phyloP scores from a whole-genome alignment of 805 yeast species.

The Deakozyma indianensis region DNA sequence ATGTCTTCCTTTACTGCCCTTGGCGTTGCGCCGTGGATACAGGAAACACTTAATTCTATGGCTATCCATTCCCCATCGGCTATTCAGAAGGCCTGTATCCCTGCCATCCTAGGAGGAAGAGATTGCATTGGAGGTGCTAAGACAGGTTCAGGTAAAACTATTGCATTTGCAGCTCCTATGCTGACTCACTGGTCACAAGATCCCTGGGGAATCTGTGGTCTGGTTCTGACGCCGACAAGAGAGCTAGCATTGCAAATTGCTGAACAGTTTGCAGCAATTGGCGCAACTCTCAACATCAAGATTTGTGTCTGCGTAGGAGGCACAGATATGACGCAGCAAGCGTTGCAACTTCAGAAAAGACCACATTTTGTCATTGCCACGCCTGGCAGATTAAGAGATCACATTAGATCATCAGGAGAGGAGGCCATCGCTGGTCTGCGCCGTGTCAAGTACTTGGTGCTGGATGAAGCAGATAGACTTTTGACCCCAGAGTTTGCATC shows the following conservation, averaged over 20 bases:
- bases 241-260: conserved; percentile 95
- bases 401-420: conserved; percentile 73
- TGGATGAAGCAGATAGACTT: conserved; percentile 93
- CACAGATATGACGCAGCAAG: conserved; percentile 81
- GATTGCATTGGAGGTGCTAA: conserved; percentile 98
- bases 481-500: conserved; percentile 71
- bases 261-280: conserved; percentile 88
- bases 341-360: conserved; percentile 59
- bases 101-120: conserved; percentile 64
- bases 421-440: conserved; percentile 71
- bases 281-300: conserved; percentile 74
- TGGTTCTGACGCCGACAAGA: conserved; percentile 75
- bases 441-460: conserved; percentile 64
- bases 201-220: conserved; percentile 84
- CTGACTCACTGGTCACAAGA: conserved; percentile 87
- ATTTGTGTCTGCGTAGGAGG: conserved; percentile 90
- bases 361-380: conserved; percentile 97
- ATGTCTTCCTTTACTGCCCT: conserved; percentile 34
- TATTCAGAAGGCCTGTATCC: conserved; percentile 82
- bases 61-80: conserved; percentile 70
- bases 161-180: conserved; percentile 98
- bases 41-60: conserved; percentile 70
- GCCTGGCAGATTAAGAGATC: conserved; percentile 93
- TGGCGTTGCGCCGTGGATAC: conserved; percentile 79
- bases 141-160: conserved; percentile 96